Percentiles rank a stretch among this genome's conserved stretches.
phyloP scores from a whole-genome alignment of 768 basidiomycete genomes.

The Coprinopsis strossmayeri region DNA sequence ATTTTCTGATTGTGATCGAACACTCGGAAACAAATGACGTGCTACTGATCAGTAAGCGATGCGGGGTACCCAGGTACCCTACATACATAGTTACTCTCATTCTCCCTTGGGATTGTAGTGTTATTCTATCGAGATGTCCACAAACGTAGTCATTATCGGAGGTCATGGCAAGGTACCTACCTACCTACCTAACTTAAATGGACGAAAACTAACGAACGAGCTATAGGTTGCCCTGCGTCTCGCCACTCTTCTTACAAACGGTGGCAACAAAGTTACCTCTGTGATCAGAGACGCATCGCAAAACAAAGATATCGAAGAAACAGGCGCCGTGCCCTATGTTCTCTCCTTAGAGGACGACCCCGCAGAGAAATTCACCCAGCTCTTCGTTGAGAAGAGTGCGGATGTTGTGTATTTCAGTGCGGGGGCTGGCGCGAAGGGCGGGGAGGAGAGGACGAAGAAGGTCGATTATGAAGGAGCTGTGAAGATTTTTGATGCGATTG shows the following conservation, averaged over 20 bases:
- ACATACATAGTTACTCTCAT: too few relatives aligned
- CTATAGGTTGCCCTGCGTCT: constrained; percentile 41
- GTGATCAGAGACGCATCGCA: constrained; percentile 48
- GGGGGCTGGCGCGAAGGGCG: constrained; percentile 54
- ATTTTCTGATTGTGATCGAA: too few relatives aligned
- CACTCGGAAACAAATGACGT: too few relatives aligned
- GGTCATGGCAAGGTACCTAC: constrained; percentile 33
- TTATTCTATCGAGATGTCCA: constrained; percentile 13
- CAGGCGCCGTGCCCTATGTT: constrained; percentile 39
- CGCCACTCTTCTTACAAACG: constrained; percentile 38
- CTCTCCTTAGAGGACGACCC: constrained; percentile 52
- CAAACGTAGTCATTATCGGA: constrained; percentile 45
- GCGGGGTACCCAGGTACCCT: too few relatives aligned
- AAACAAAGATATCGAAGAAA: constrained; percentile 35
- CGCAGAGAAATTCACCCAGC: constrained; percentile 35
- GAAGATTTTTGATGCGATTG: constrained; percentile 66
- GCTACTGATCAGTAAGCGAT: too few relatives aligned
- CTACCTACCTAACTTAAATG: neutral
- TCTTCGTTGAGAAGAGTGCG: constrained; percentile 29
- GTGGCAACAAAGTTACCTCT: constrained; percentile 39
- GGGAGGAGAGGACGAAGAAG: constrained; percentile 43
- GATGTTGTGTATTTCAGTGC: constrained; percentile 44
- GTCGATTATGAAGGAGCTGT: constrained; percentile 61
- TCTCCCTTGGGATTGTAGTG: too few relatives aligned
- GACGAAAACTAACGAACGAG: neutral